Base-by-base conservation (phyloP, 441 rosid species). In the Metrosideros polymorpha region DNA sequence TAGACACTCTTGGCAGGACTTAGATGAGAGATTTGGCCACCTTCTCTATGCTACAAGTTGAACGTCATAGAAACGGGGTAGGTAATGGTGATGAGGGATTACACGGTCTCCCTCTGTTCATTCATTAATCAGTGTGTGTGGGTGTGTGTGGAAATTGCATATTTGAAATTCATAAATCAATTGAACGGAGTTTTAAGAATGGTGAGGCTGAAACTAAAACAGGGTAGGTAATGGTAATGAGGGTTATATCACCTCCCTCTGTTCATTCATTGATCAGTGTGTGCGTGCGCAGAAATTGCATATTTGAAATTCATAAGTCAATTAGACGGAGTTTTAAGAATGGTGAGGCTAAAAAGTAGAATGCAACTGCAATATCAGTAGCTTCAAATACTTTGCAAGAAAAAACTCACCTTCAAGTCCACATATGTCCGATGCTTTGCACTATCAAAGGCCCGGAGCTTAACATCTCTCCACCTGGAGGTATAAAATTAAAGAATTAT, bases 381-480 rank as follows among this genome's bases (percentile, higher is more conserved):
- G 47, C 27, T 39, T 71, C n/a, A 71, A 10, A 35, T 71, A 39
- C 87, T 51, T 85, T 35, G 50, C 17, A 79, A 71, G 15, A 66
- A 61, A 88, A 71, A 39, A 30, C 92, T 89, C 85, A 93, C 99
- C 98, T 98, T 98, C 93, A 98, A 91, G 92, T 98, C 99, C 77
- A 98, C 99, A 13, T 98, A 98, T 22, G 99, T 98, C 83, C 99
- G 97, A 87, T 96, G 99, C 89, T 96, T 96, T 59, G 96, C 99
- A 63, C 92, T 93, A 76, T 98, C 96, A 84, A 98, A 98, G 86
- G 99, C 99, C 88, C 93, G 89, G 83, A 93, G 53, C 90, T 98
- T 98, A 57, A 98, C 98, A 90, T 96, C 99, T 45, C 99, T 93
- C 99, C 99, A 98, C 92, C 99, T 98, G 91, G 87, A 84, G 61